Conservation (phyloP, 352 stramenopile species). For the Globisporangium paddicum region DNA sequence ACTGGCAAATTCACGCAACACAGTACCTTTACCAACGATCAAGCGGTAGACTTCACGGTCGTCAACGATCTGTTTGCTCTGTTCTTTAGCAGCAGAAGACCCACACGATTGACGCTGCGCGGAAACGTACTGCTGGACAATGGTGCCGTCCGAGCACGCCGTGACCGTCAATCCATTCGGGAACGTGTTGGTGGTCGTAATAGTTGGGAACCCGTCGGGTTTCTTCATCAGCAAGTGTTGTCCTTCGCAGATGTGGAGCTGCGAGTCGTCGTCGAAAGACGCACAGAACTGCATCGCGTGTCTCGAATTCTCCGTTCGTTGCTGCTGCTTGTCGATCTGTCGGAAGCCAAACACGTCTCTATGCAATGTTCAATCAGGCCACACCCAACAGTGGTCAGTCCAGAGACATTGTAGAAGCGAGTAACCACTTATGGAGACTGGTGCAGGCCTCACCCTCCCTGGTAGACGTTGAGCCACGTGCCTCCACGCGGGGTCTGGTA, state of each 20-base stretch:
- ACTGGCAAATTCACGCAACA: conserved; percentile 40
- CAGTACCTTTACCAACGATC: conserved; percentile 48
- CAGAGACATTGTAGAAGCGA: not conserved
- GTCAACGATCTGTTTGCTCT: conserved; percentile 2
- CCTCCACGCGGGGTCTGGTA: conserved; percentile 33
- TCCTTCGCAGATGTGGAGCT: conserved; percentile 37
- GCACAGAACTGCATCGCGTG: conserved; percentile 43
- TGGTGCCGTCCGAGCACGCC: conserved; percentile 53
- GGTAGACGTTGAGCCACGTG: conserved; percentile 66
- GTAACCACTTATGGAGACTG: not conserved
- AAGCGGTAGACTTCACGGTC: conserved; percentile 35
- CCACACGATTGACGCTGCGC: not conserved
- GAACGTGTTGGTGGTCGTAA: conserved; percentile 43
- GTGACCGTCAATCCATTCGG: conserved; percentile 47
- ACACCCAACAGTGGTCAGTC: not conserved
- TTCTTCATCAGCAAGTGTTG: conserved; percentile 26
- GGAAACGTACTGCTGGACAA: conserved; percentile 32
- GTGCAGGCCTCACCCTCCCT: conserved; percentile 27
- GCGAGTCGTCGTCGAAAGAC: conserved; percentile 48
- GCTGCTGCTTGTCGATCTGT: conserved; percentile 4
- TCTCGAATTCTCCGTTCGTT: not conserved
- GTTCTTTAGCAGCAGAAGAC: not conserved
- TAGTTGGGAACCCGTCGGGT: conserved; percentile 39
- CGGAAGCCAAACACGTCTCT: conserved; percentile 66
- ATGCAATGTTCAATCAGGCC: not conserved